A percentile compares a stretch with the other conserved stretches of the same genome.
phyloP scores from a whole-genome alignment of 306 rosid genomes.

The Cucurbita maxima region DNA sequence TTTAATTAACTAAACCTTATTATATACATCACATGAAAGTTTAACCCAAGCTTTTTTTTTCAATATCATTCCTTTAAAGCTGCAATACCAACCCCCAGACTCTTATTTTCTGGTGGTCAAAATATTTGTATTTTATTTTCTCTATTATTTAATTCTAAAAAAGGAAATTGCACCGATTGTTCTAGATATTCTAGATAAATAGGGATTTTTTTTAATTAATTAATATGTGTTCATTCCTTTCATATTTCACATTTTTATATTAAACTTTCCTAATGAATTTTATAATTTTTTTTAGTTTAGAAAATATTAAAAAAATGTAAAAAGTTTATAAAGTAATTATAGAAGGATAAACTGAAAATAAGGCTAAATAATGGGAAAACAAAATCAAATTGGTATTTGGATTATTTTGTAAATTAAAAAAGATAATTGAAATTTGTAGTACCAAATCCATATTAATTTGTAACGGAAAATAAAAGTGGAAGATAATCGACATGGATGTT shows the following conservation, averaged over 20 bases:
- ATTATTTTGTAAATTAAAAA: no score
- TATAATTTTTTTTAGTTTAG: no score
- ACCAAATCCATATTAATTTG: neutral
- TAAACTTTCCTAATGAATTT: no score
- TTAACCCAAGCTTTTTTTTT: neutral
- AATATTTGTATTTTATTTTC: neutral
- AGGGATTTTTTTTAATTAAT: neutral
- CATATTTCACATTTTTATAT: no score
- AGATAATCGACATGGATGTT: neutral
- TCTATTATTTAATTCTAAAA: neutral
- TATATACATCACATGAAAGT: neutral
- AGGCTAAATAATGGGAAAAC: neutral
- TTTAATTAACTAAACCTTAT: neutral
- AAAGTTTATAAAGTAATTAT: no score
- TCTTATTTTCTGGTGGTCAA: neutral
- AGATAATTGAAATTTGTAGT: neutral
- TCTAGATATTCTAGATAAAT: neutral
- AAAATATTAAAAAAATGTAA: no score
- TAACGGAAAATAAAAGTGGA: neutral
- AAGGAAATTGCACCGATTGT: neutral
- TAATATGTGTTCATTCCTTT: no score
- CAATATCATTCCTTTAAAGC: neutral
- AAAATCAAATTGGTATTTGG: no score
- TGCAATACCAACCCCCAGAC: neutral
- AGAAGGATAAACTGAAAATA: no score